phyloP scores from a whole-genome alignment of 1,139 yeast species.

The Candida smagusa region DNA sequence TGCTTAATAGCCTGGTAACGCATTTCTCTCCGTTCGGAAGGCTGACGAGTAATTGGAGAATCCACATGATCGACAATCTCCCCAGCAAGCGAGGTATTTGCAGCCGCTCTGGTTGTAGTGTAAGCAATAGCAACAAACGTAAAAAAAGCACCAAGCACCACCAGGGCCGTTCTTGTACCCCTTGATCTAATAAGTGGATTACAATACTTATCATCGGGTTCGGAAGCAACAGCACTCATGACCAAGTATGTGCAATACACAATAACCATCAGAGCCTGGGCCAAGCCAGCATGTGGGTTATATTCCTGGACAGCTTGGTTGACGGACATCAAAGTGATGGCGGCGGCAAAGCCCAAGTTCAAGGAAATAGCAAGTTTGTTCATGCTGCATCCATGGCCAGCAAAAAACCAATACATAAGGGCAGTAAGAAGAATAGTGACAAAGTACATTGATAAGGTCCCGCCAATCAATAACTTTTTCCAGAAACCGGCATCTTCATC shows the following conservation, averaged over 20 bases:
- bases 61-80: constrained; percentile 15
- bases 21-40: constrained; percentile 65
- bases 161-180: constrained; percentile 88
- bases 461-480: constrained; percentile 79
- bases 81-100: constrained; percentile 55
- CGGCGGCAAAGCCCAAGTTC: constrained; percentile 61
- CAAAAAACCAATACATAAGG: constrained; percentile 80
- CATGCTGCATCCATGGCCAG: constrained; percentile 83
- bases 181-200: constrained; percentile 86
- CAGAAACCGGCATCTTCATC: constrained; percentile 53
- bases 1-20: constrained; percentile 85
- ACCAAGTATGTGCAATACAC: constrained; percentile 89
- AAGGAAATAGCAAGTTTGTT: constrained; percentile 83
- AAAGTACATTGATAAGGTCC: constrained; percentile 81
- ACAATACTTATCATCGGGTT: constrained; percentile 90
- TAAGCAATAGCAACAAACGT: constrained; percentile 95
- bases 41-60: constrained; percentile 44
- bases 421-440: constrained; percentile 70
- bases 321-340: constrained; percentile 70
- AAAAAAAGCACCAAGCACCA: constrained; percentile 86
- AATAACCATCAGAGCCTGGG: constrained; percentile 95
- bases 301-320: constrained; percentile 84
- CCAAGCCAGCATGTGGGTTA: constrained; percentile 94
- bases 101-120: constrained; percentile 96
- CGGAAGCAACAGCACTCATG: constrained; percentile 92